Evolutionary conservation across 768 basidiomycete genomes (phyloP).

Genomic region (Boletus fagicola): DNA sequence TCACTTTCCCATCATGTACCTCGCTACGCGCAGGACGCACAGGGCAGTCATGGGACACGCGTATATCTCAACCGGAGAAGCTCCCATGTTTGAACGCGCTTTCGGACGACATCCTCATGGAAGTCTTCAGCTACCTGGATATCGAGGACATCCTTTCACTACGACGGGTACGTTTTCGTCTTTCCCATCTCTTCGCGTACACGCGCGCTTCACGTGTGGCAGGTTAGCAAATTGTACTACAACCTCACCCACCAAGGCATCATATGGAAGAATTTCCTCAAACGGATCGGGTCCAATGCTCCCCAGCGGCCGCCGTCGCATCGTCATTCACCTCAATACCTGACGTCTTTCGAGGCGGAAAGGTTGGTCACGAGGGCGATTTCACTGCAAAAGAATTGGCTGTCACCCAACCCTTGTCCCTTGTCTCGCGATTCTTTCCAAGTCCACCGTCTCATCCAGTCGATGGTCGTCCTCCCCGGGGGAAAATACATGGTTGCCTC

Average conservation of each 20-base stretch:
- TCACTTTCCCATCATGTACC: constrained; percentile 21
- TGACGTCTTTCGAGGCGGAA: constrained; percentile 46
- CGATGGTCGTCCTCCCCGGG: constrained; percentile 62
- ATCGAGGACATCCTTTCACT: constrained; percentile 38
- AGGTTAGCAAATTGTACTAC: constrained; percentile 62
- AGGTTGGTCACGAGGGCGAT: constrained; percentile 59
- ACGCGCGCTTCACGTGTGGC: background rate
- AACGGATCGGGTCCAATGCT: constrained; percentile 51
- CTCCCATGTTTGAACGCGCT: constrained; percentile 32
- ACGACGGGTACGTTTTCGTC: constrained; percentile 32
- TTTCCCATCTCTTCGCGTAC: background rate
- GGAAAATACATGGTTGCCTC: constrained; percentile 69
- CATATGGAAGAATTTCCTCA: constrained; percentile 67
- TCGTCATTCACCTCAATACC: constrained; percentile 36
- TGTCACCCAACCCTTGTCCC: constrained; percentile 37
- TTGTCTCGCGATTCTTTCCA: constrained; percentile 26
- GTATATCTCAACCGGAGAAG: constrained; percentile 19
- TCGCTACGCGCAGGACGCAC: constrained; percentile 10
- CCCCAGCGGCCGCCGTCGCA: constrained; percentile 61
- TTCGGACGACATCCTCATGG: constrained; percentile 41
- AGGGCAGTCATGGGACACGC: constrained; percentile 27
- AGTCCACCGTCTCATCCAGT: constrained; percentile 38
- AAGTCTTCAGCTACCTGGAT: constrained; percentile 36
- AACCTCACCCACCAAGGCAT: constrained; percentile 63
- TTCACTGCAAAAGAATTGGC: constrained; percentile 62